Conservation (phyloP, 768 basidiomycete species). For the Rhizopogon vinicolor region DNA sequence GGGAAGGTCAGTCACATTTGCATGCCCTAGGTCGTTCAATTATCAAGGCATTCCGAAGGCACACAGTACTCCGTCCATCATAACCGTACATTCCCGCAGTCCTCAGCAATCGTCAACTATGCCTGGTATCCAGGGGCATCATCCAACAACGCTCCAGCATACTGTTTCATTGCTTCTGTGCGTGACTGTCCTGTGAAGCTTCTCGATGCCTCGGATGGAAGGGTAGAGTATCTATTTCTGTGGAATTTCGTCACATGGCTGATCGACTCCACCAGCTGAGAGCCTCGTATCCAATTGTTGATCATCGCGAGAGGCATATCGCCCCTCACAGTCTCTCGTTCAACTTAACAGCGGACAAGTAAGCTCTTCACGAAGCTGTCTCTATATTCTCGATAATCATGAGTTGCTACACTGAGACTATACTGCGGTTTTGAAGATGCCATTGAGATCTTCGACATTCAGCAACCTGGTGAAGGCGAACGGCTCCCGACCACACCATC, state of each 20-base stretch:
- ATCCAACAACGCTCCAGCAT: constrained; percentile 50
- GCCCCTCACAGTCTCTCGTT: constrained; percentile 85
- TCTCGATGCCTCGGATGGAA: constrained; percentile 72
- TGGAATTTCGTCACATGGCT: neutral
- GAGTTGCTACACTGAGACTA: constrained; percentile 40
- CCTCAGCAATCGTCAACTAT: constrained; percentile 73
- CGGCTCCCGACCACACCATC: constrained; percentile 68
- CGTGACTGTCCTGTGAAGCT: constrained; percentile 84
- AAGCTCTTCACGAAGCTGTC: constrained; percentile 11
- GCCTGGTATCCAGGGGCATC: constrained; percentile 84
- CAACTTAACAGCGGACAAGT: constrained; percentile 66
- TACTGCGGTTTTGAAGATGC: constrained; percentile 87
- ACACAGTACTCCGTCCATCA: constrained; percentile 3
- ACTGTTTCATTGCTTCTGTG: constrained; percentile 81
- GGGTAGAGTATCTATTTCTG: constrained; percentile 41
- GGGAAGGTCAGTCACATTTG: neutral
- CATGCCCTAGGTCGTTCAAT: no score
- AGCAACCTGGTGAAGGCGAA: constrained; percentile 66
- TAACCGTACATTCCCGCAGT: constrained; percentile 38
- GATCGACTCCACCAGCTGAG: constrained; percentile 51
- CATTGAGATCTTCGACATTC: constrained; percentile 81
- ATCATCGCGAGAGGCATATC: constrained; percentile 88
- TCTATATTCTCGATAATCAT: neutral
- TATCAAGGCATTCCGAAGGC: neutral
- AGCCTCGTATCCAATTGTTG: constrained; percentile 88